Evolutionary conservation across 495 filamentous ascomycete species (phyloP), one percentile per base, ranked within the genome.

Genomic region (Annulohypoxylon nitens): DNA sequence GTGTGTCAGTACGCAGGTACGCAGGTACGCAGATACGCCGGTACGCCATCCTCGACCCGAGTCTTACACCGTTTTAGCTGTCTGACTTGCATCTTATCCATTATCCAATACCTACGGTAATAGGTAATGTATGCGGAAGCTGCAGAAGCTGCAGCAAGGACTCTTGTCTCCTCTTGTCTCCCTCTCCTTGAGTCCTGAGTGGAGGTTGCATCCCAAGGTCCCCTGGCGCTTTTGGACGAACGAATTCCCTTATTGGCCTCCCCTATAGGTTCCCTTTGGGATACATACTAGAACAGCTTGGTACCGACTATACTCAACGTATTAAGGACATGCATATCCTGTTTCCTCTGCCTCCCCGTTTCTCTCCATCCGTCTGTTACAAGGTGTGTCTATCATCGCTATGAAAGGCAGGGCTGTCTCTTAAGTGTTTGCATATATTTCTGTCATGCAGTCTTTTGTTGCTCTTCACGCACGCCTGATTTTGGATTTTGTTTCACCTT

Each of bases 271-370:
- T 33, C 10, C 20, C 10, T 26, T 26, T 23, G 50, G 30, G 30
- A 58, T 59, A 55, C 34, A 53, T 25, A 61, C 57, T 25, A 62
- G 43, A 45, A 73, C 36, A 43, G 30, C 58, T 45, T 69, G 62
- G 64, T 71, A 45, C 54, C 14, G 25, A 26, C 54, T 69, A 78
- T 74, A 78, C 64, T 69, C 58, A 36, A 4, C 36, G 47, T 75
- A 78, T 76, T 76, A 74, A 76, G 70, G 45, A 63, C 74, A 76
- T 61, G 70, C 70, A 76, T 74, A 6, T 68, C 67, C 66, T 60
- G 64, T 61, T 55, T 76, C 68, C 70, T 63, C 48, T 60, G 48
- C 54, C 71, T 71, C 57, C 61, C 72, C 60, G 45, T 73, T 67
- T 54, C 67, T 59, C 41, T 67, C 47, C 69, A 65, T 63, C 57